A percentile compares a stretch with the other conserved stretches of the same genome.
phyloP scores from a whole-genome alignment of 805 yeast genomes.

The Ascoidea asiatica region DNA sequence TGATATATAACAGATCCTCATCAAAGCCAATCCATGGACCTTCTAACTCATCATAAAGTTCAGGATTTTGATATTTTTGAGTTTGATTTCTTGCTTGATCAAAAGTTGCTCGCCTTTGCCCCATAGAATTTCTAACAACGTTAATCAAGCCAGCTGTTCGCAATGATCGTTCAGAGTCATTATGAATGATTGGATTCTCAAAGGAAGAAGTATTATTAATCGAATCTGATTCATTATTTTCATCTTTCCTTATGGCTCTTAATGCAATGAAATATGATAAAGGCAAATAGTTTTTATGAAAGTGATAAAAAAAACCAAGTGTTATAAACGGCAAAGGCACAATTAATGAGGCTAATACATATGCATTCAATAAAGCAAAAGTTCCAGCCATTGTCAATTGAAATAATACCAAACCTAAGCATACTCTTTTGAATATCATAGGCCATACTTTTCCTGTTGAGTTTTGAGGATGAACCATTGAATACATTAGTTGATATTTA shows the following conservation, averaged over 20 bases:
- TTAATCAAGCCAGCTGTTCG: constrained; percentile 1
- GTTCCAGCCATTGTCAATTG: constrained; percentile 57
- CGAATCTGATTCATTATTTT: background rate
- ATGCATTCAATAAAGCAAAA: constrained; percentile 44
- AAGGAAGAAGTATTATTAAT: background rate
- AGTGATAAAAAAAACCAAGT: constrained; percentile 30
- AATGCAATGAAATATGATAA: constrained; percentile 42
- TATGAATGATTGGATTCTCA: background rate
- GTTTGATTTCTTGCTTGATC: constrained; percentile 32
- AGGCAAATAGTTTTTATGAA: constrained; percentile 41
- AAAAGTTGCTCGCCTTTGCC: constrained; percentile 25
- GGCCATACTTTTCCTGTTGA: constrained; percentile 61
- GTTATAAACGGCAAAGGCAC: constrained; percentile 37
- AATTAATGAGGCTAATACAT: constrained; percentile 31
- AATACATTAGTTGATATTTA: constrained; percentile 47
- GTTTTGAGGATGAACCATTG: constrained; percentile 51
- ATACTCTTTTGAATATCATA: constrained; percentile 40
- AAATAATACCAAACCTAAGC: constrained; percentile 39
- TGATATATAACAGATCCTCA: constrained; percentile 25
- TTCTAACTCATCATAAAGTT: constrained; percentile 22
- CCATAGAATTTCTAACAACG: constrained; percentile 2
- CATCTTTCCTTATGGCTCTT: constrained; percentile 32
- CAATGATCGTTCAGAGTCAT: constrained; percentile 1
- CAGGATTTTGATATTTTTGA: constrained; percentile 27
- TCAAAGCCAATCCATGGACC: constrained; percentile 38